These are phyloP conservation scores for Fraxinus platypoda DNA, from an alignment of 305 asterid species.

Conservation along the genomic window DNA sequence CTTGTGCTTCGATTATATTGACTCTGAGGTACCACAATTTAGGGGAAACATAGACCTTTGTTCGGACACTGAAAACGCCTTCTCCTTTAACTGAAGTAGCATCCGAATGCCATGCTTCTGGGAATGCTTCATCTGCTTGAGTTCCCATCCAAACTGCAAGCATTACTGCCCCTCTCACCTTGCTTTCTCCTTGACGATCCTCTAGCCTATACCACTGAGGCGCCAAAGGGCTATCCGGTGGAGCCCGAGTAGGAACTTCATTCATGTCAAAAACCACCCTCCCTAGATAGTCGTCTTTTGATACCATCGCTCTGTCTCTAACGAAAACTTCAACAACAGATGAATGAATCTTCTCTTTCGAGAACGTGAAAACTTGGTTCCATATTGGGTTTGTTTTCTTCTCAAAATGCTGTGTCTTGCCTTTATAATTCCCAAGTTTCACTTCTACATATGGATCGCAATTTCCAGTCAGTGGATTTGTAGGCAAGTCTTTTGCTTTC, in stretches of 20 bases:
- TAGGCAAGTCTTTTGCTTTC: conserved; percentile 47
- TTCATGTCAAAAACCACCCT: conserved; percentile 47
- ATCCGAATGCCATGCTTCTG: conserved; percentile 64
- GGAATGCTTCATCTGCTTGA: conserved; percentile 61
- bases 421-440: conserved; percentile 63
- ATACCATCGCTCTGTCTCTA: conserved; percentile 42
- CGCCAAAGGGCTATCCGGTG: conserved; percentile 62
- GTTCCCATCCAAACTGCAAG: conserved; percentile 72
- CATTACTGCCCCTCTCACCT: conserved; percentile 54
- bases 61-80: conserved; percentile 41
- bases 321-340: conserved; percentile 45
- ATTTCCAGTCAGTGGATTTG: conserved; percentile 38
- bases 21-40: conserved; percentile 53
- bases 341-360: conserved; percentile 53
- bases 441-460: conserved; percentile 57
- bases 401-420: conserved; percentile 52
- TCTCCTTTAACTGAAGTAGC: conserved; percentile 45
- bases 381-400: conserved; percentile 48
- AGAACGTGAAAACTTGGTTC: conserved; percentile 58
- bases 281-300: conserved; percentile 49
- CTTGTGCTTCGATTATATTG: conserved; percentile 53
- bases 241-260: conserved; percentile 53
- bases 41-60: conserved; percentile 55
- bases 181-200: conserved; percentile 29
- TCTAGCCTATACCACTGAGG: conserved; percentile 65